Evolutionary conservation across 2,329 filamentous ascomycete genomes (phyloP).

Genomic region (Colletotrichum sp.): DNA sequence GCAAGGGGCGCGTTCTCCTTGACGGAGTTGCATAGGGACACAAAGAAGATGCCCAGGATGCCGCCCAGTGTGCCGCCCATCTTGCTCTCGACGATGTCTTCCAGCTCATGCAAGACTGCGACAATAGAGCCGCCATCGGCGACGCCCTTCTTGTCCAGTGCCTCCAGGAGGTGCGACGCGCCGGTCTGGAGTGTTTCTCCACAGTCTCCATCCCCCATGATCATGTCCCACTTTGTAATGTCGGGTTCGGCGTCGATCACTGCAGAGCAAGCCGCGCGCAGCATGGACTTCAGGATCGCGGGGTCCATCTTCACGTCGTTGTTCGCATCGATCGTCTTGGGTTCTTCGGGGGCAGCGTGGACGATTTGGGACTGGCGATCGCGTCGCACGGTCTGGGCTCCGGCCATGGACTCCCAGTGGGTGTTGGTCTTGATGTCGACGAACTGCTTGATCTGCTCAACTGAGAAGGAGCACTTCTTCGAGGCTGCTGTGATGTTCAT

Average conservation of each 20-base stretch:
- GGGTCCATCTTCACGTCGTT: slow-evolving; percentile 58
- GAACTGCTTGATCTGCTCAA: slow-evolving; percentile 63
- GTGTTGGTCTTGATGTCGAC: slow-evolving; percentile 69
- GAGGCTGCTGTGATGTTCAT: slow-evolving; percentile 61
- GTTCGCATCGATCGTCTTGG: slow-evolving; percentile 39
- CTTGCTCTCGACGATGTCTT: slow-evolving; percentile 60
- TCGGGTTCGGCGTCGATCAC: slow-evolving; percentile 65
- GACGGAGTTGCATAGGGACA: slow-evolving; percentile 35
- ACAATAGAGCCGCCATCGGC: slow-evolving; percentile 49
- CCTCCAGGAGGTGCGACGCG: slow-evolving; percentile 52
- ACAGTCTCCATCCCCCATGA: slow-evolving; percentile 71
- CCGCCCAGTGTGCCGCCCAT: slow-evolving; percentile 60
- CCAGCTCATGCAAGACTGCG: slow-evolving; percentile 51
- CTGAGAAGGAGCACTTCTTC: slow-evolving; percentile 48
- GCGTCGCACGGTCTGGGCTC: slow-evolving; percentile 43
- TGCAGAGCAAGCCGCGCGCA: slow-evolving; percentile 58
- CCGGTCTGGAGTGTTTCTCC: slow-evolving; percentile 65
- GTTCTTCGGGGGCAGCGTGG: slow-evolving; percentile 35
- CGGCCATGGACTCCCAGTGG: slow-evolving; percentile 57
- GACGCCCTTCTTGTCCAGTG: slow-evolving; percentile 43
- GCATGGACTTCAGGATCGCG: slow-evolving; percentile 54
- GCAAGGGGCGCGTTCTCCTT: slow-evolving; percentile 29
- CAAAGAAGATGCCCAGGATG: slow-evolving; percentile 60
- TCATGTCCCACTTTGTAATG: slow-evolving; percentile 66
- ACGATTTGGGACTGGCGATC: slow-evolving; percentile 50